These are phyloP conservation scores for Pharus latifolius DNA, from an alignment of 176 grass and related monocot genomes.

Conservation along the genomic window DNA sequence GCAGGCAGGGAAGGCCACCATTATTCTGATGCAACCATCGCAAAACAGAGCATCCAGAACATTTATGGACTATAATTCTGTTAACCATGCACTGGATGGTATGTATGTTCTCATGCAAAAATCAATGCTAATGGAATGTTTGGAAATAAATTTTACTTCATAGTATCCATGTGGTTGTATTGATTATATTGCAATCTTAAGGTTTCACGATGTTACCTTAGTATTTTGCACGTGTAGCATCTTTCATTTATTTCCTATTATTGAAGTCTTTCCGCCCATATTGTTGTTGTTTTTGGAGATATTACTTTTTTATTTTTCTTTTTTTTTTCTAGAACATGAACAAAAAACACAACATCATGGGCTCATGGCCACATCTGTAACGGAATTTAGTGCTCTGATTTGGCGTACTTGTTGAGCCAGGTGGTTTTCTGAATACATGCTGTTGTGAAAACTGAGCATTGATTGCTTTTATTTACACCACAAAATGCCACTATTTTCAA, in stretches of 20 bases:
- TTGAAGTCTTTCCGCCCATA: neutral
- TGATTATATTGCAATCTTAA: neutral
- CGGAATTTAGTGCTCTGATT: too few relatives aligned
- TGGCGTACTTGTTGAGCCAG: too few relatives aligned
- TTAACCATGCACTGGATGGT: slow-evolving; percentile 78
- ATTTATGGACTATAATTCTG: slow-evolving; percentile 69
- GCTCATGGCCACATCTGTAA: too few relatives aligned
- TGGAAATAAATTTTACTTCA: neutral
- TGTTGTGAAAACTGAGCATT: too few relatives aligned
- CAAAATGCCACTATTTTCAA: neutral
- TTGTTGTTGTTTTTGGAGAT: too few relatives aligned
- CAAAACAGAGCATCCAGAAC: slow-evolving; percentile 55
- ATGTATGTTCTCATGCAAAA: neutral
- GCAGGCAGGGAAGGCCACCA: slow-evolving; percentile 65
- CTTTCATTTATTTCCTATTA: neutral
- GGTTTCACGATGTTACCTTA: neutral
- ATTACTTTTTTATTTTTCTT: too few relatives aligned
- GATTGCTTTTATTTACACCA: neutral
- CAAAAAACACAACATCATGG: too few relatives aligned
- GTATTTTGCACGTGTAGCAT: neutral
- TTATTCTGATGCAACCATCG: slow-evolving; percentile 63
- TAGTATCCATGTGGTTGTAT: neutral
- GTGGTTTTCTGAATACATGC: too few relatives aligned
- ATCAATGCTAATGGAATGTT: neutral
- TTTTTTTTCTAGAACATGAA: too few relatives aligned